Evolutionary conservation across 2,329 filamentous ascomycete genomes (phyloP), one percentile per base, ranked within the genome.

Genomic region (Talaromyces piceae): DNA sequence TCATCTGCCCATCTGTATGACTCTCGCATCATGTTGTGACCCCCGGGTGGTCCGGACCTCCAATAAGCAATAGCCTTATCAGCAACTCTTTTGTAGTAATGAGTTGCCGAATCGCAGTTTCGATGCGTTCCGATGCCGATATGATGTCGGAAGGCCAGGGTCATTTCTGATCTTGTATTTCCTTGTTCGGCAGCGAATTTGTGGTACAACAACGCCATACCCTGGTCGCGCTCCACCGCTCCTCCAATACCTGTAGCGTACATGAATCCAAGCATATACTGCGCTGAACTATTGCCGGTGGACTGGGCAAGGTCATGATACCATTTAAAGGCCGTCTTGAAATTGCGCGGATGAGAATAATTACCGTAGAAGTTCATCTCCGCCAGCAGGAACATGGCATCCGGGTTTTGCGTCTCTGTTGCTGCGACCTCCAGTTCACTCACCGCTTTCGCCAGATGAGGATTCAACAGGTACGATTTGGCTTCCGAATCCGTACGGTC

Each of bases 321-420:
- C 72, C 88, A 80, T 57, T 80, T 76, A 65, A 95, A 95, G 0
- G 93, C 88, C 45, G 81, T 77, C 27, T 80, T 76, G 59, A 95
- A 89, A 65, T 96, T 83, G 57, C 85, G 80, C 1, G 91, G 91
- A 62, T 96, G 80, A 20, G 88, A 87, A 69, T 86, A 95, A 69
- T 97, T 96, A 65, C 93, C 93, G 62, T 93, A 90, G 70, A 97
- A 97, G 73, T 94, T 95, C 78, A 98, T 85, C 66, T 98, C 88
- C 16, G 88, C 93, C 22, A 98, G 78, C 13, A 95, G 76, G 63
- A 86, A 95, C 43, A 97, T 81, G 4, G 93, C 93, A 67, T 98
- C 91, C 2, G 88, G 79, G 51, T 76, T 70, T 54, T 74, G 66
- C 31, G 73, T 68, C 57, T 77, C 70, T 6, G 75, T 68, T 3